Conservation (phyloP, 75 land plant genomes). For the Cryptomeria japonica region DNA sequence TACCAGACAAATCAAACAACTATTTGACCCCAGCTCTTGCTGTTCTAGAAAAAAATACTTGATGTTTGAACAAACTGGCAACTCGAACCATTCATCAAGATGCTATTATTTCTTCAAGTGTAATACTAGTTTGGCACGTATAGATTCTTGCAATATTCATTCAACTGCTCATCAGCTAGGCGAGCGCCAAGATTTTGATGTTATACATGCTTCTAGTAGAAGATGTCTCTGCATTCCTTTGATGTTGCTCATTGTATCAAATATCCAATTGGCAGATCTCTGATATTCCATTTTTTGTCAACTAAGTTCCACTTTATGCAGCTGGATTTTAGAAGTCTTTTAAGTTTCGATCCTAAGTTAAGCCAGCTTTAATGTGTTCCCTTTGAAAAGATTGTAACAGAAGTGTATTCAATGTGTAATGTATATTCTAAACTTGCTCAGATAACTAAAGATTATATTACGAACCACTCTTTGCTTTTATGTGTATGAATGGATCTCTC, state of each 20-base stretch:
- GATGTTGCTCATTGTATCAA: background rate
- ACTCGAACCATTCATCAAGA: background rate
- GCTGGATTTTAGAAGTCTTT: background rate
- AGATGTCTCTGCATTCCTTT: background rate
- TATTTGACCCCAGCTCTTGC: conserved; percentile 94
- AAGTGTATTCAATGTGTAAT: background rate
- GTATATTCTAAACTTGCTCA: background rate
- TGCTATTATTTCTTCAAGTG: background rate
- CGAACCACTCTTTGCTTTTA: background rate
- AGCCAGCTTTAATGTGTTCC: background rate
- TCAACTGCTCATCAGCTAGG: background rate
- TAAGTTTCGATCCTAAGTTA: background rate
- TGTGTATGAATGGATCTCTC: background rate
- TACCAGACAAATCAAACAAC: conserved; percentile 98
- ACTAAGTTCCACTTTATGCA: background rate
- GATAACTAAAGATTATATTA: background rate
- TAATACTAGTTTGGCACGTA: background rate
- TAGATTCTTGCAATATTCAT: background rate
- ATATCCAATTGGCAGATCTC: background rate
- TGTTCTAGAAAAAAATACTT: conserved; percentile 91
- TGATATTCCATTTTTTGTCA: background rate
- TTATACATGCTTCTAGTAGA: background rate
- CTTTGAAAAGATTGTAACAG: background rate
- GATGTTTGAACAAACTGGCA: conserved; percentile 11
- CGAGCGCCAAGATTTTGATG: background rate